Percentiles rank a stretch among this genome's conserved stretches.
These are phyloP conservation scores for Scutellospora calospora DNA, from an alignment of 371 early-diverging fungal genomes.

Conservation along the genomic window DNA sequence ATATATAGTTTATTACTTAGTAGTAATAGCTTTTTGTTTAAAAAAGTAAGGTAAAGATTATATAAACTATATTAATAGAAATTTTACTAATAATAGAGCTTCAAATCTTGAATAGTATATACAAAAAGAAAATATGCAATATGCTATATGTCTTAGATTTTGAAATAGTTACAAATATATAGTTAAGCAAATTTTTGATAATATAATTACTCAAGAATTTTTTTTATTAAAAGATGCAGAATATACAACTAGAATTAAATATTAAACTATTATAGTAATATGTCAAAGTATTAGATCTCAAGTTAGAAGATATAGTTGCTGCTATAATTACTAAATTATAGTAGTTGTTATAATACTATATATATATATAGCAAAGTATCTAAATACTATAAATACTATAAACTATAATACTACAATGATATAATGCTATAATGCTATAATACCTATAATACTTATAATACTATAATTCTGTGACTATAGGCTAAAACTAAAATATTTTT, in stretches of 20 bases:
- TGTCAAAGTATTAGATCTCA: conserved; percentile 1
- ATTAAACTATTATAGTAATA: conserved; percentile 17
- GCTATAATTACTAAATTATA: too few relatives aligned
- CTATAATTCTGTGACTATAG: too few relatives aligned
- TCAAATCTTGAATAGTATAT: conserved; percentile 37
- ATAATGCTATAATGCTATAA: too few relatives aligned
- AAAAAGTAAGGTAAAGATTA: conserved; percentile 15
- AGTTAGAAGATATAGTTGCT: background rate
- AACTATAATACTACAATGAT: too few relatives aligned
- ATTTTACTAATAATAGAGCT: conserved; percentile 16
- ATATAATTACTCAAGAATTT: conserved; percentile 20
- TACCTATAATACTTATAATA: too few relatives aligned
- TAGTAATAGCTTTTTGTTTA: conserved; percentile 17
- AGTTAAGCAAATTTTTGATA: conserved; percentile 26
- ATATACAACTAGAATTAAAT: conserved; percentile 6
- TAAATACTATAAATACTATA: too few relatives aligned
- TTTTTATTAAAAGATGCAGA: conserved; percentile 34
- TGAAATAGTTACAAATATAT: background rate
- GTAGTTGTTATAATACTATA: too few relatives aligned
- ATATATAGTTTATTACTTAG: conserved; percentile 17
- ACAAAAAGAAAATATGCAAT: conserved; percentile 39
- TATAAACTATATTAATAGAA: conserved; percentile 29
- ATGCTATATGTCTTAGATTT: conserved; percentile 14
- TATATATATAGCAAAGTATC: too few relatives aligned
- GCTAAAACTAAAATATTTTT: too few relatives aligned